Conservation (phyloP, 495 filamentous ascomycete genomes). For the Penicillium ochrochloron region DNA sequence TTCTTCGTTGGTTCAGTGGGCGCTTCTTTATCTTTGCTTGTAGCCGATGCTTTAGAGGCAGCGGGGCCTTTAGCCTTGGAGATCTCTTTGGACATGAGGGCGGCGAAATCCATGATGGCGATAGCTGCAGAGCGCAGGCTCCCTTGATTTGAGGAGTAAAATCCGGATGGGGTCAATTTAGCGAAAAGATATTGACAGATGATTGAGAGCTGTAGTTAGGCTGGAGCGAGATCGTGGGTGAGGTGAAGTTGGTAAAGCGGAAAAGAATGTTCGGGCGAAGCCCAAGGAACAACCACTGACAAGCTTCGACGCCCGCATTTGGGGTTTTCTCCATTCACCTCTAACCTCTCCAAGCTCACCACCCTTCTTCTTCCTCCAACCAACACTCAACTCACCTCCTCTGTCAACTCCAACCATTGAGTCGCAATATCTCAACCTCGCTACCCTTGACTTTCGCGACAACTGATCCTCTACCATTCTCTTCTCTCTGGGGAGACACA, state of each 20-base stretch:
- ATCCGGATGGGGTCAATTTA: background rate
- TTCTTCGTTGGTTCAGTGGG: slow-evolving; percentile 61
- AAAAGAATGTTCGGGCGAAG: slow-evolving; percentile 24
- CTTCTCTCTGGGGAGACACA: background rate
- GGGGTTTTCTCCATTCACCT: slow-evolving; percentile 18
- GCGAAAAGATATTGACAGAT: background rate
- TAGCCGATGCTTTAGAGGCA: slow-evolving; percentile 32
- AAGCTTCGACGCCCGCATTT: slow-evolving; percentile 27
- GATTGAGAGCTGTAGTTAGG: background rate
- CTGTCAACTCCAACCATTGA: background rate
- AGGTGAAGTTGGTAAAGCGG: slow-evolving; percentile 9
- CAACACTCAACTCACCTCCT: background rate
- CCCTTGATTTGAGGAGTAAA: background rate
- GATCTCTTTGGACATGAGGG: slow-evolving; percentile 89
- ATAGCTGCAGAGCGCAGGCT: slow-evolving; percentile 3
- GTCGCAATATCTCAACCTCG: background rate
- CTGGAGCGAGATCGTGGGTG: background rate
- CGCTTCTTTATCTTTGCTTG: slow-evolving; percentile 27
- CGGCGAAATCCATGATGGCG: slow-evolving; percentile 86
- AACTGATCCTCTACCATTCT: background rate
- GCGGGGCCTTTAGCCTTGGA: slow-evolving; percentile 67
- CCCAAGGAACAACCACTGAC: slow-evolving; percentile 4
- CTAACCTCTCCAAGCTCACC: slow-evolving; percentile 8
- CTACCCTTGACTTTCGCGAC: background rate
- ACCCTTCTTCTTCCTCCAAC: background rate